A percentile compares a stretch with the other conserved stretches of the same genome.
Evolutionary conservation across 148 eudicot species (phyloP).

Genomic region (Arctostaphylos glauca): DNA sequence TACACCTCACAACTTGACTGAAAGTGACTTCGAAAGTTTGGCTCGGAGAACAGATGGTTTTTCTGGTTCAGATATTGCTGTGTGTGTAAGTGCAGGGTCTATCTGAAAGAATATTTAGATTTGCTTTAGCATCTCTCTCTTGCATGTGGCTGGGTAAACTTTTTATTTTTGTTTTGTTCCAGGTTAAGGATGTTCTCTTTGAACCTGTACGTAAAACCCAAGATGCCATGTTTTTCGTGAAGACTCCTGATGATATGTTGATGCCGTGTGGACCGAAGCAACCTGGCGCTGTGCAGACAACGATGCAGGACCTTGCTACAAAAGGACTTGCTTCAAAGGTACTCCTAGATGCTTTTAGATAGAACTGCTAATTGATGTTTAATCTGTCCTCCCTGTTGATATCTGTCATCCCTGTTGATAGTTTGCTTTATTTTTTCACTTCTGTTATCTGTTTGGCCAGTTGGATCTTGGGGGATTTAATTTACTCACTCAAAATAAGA

Average conservation of each 20-base stretch:
- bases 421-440: not conserved
- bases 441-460: not conserved
- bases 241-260: conserved; percentile 54
- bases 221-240: conserved; percentile 84
- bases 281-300: conserved; percentile 74
- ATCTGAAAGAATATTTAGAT: not conserved
- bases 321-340: conserved; percentile 90
- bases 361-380: not conserved
- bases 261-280: conserved; percentile 89
- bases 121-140: not conserved
- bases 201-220: conserved; percentile 99
- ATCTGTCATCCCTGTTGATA: not conserved
- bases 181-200: conserved; percentile 94
- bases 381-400: not conserved
- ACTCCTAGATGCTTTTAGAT: conserved; percentile 5
- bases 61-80: conserved; percentile 95
- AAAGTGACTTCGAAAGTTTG: conserved; percentile 77
- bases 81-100: conserved; percentile 69
- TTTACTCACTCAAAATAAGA: not conserved
- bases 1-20: conserved; percentile 83
- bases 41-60: conserved; percentile 86
- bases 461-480: not conserved
- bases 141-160: not conserved
- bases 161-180: conserved; percentile 12
- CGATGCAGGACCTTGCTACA: conserved; percentile 89